A percentile compares a stretch with the other conserved stretches of the same genome.
phyloP scores from a whole-genome alignment of 306 rosid genomes.

The Senna siamea region DNA sequence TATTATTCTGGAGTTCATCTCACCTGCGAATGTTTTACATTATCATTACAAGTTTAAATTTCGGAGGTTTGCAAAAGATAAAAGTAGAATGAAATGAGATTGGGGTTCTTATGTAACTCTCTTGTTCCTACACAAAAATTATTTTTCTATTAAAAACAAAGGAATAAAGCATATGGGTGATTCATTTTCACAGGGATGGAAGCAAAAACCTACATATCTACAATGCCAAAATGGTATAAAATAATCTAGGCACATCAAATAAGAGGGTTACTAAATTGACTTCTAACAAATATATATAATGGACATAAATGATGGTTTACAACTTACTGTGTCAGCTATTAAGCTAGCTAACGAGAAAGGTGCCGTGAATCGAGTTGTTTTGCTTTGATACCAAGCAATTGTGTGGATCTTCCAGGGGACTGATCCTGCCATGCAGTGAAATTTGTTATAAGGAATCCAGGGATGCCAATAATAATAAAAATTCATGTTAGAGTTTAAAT shows the following conservation, averaged over 20 bases:
- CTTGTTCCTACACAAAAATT: neutral
- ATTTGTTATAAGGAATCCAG: slow-evolving; percentile 7
- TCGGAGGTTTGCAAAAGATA: neutral
- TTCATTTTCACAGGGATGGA: neutral
- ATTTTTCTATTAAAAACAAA: neutral
- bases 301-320: slow-evolving; percentile 15
- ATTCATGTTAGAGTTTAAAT: neutral
- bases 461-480: neutral
- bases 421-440: slow-evolving; percentile 47
- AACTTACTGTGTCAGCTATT: neutral
- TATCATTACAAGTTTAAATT: slow-evolving; percentile 3
- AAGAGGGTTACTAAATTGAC: neutral
- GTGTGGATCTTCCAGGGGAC: slow-evolving; percentile 37
- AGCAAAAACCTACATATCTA: slow-evolving; percentile 6
- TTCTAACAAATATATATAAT: neutral
- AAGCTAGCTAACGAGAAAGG: slow-evolving; percentile 28
- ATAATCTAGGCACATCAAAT: neutral
- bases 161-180: neutral
- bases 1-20: slow-evolving; percentile 22
- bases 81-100: neutral
- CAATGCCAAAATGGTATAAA: neutral
- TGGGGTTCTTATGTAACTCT: neutral
- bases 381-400: slow-evolving; percentile 43
- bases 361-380: slow-evolving; percentile 44
- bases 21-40: slow-evolving; percentile 11